Evolutionary conservation across 176 grass and related monocot genomes (phyloP), one percentile per base, ranked within the genome.

Genomic region (Puya raimondii): DNA sequence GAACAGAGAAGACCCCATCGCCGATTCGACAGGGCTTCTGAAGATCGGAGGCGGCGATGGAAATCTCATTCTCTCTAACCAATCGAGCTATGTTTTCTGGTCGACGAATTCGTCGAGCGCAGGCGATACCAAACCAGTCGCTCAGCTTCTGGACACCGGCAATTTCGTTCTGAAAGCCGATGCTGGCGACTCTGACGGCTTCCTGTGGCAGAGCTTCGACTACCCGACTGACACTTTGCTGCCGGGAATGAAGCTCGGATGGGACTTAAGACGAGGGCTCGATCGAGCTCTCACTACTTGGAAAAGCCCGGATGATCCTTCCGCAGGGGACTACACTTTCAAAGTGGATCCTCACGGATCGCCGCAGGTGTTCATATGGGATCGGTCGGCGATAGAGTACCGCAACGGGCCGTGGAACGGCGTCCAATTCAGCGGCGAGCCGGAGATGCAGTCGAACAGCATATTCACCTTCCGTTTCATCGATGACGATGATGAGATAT

Each of bases 191-290:
- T 76, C 84, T 53, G 80, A 76, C 1, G 49, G 74, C 63, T 47
- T 79, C 11, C 16, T 80, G 50, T 88, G 85, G 80, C 79, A 86
- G 66, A 92, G 82, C 75, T 92, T 88, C 49, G 73, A 88, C 65
- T 69, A 86, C 47, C 83, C 80, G 5, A 81, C 86, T 25, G 71
- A 88, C 65, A 74, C 77, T 11, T 77, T 87, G 72, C 58, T 85
- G 23, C 71, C 79, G 0, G 82, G 79, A 7, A 79, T 69, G 75
- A 88, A 80, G 68, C 63, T 87, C 58, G 84, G 88, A 54, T 72
- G 81, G 64, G 74, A 79, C 70, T 82, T 86, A 64, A 27, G 70
- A n/a, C 85, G 54, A 10, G 70, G 76, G 4, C 33, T 85, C 23
- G 85, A 88, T 26, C 66, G 52, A 47, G 49, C 50, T 25, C 65